Conservation (phyloP, 1,139 yeast genomes). For the Diutina mesorugosa region DNA sequence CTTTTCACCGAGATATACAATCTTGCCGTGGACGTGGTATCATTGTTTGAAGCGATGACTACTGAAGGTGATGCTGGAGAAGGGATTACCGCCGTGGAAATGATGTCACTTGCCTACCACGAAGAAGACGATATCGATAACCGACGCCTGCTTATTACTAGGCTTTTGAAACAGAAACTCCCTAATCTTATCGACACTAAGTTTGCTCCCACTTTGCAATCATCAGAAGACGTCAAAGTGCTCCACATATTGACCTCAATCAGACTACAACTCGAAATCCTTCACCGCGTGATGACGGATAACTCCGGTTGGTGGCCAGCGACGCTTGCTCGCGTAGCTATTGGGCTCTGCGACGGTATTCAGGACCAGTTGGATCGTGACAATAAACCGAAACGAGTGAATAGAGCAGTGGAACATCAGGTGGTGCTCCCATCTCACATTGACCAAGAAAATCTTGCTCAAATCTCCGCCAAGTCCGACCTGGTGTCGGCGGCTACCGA, state of each 20-base stretch:
- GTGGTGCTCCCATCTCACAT: background rate
- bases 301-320: background rate
- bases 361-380: background rate
- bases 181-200: background rate
- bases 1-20: background rate
- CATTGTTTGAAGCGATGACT: background rate
- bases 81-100: background rate
- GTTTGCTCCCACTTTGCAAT: background rate
- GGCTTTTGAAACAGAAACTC: background rate
- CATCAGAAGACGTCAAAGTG: background rate
- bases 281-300: background rate
- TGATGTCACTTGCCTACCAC: background rate
- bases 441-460: background rate
- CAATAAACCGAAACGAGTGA: background rate
- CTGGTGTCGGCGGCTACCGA: background rate
- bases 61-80: background rate
- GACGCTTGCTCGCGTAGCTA: background rate
- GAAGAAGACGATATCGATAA: background rate
- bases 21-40: background rate
- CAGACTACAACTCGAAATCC: background rate
- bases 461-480: background rate
- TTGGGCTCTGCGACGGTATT: background rate
- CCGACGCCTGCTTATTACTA: background rate
- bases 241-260: background rate
- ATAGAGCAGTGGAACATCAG: background rate